Percentiles rank a stretch among this genome's conserved stretches.
These are phyloP conservation scores for Yarrowia keelungensis DNA, from an alignment of 805 yeast species.

Conservation along the genomic window DNA sequence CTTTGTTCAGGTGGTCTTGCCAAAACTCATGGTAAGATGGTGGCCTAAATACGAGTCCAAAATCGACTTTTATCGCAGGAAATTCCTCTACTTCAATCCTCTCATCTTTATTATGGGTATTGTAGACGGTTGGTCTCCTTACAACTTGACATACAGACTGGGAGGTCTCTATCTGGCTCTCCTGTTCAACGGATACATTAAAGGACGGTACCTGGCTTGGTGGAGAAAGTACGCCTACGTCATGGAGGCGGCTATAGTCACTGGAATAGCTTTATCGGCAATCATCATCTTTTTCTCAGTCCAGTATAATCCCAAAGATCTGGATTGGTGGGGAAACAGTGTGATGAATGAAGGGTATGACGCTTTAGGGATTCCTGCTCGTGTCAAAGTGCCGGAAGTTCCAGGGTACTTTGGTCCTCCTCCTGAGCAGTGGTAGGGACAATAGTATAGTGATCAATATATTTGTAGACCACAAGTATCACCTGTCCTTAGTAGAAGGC, in stretches of 20 bases:
- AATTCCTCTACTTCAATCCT: slow-evolving; percentile 3
- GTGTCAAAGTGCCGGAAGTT: neutral
- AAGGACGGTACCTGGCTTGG: neutral
- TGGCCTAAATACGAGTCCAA: neutral
- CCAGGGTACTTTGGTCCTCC: slow-evolving; percentile 6
- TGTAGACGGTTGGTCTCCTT: slow-evolving; percentile 35
- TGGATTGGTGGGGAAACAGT: slow-evolving; percentile 1
- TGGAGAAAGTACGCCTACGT: slow-evolving; percentile 10
- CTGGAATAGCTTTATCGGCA: neutral
- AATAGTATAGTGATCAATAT: too few relatives aligned
- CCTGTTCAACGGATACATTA: neutral
- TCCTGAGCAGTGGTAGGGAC: neutral
- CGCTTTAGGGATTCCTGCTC: neutral
- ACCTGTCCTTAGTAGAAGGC: too few relatives aligned
- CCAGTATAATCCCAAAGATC: neutral
- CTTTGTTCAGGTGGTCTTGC: neutral
- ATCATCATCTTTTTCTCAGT: slow-evolving; percentile 5
- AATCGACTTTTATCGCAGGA: too few relatives aligned
- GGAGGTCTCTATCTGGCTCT: neutral
- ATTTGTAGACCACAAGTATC: too few relatives aligned
- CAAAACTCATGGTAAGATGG: slow-evolving; percentile 40
- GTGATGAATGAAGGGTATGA: neutral
- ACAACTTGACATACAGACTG: neutral
- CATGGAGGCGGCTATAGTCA: neutral
- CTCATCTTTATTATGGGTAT: neutral